phyloP scores from a whole-genome alignment of 2,329 filamentous ascomycete species.

The Fusarium ambrosium region DNA sequence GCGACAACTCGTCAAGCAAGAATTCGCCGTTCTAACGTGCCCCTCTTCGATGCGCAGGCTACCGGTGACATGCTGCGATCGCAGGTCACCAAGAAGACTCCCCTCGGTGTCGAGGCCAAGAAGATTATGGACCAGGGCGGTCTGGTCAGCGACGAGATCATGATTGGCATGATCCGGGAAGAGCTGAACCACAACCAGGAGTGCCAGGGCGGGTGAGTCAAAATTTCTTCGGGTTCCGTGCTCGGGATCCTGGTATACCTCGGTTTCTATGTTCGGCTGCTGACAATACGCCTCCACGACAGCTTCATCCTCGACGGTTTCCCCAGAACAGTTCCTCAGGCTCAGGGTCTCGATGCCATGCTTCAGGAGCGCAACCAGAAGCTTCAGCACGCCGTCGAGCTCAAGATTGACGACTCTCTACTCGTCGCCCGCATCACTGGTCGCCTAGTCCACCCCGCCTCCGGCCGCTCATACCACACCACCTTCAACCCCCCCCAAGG shows the following conservation, averaged over 20 bases:
- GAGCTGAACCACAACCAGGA: conserved; percentile 95
- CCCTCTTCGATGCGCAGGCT: conserved; percentile 69
- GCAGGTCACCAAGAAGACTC: conserved; percentile 97
- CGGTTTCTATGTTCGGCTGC: conserved; percentile 19
- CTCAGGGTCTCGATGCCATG: conserved; percentile 95
- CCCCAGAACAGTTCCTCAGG: conserved; percentile 95
- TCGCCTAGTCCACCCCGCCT: conserved; percentile 94
- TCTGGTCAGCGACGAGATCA: conserved; percentile 97
- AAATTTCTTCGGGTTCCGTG: conserved; percentile 45
- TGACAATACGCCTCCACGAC: conserved; percentile 36
- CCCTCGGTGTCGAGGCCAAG: conserved; percentile 95
- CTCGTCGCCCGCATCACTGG: conserved; percentile 97
- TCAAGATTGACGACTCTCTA: conserved; percentile 95
- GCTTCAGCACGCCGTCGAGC: conserved; percentile 94
- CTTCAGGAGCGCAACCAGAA: conserved; percentile 81
- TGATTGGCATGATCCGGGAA: conserved; percentile 99
- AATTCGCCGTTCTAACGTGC: conserved; percentile 26
- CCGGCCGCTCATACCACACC: conserved; percentile 96
- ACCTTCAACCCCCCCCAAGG: conserved; percentile 98
- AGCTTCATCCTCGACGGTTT: conserved; percentile 99
- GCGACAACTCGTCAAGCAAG: conserved; percentile 4
- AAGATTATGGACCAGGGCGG: conserved; percentile 99
- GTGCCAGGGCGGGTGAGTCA: conserved; percentile 89
- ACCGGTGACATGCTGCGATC: conserved; percentile 99
- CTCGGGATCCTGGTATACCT: conserved; percentile 13